A percentile compares a stretch with the other conserved stretches of the same genome.
Conservation (phyloP, 78 protist genomes). For the Pigoraptor vietnamica region DNA sequence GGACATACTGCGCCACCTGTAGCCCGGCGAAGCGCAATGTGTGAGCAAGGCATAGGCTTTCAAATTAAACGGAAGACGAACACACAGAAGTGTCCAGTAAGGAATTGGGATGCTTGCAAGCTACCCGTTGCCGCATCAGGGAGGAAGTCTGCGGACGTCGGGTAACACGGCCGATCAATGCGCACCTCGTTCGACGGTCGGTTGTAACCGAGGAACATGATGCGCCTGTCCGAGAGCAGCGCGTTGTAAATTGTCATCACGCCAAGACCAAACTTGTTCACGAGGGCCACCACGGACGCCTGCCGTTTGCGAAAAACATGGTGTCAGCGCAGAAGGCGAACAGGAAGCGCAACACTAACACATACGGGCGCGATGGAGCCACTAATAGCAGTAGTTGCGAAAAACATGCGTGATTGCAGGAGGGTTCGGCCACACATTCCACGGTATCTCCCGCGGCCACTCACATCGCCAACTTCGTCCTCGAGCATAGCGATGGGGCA, state of each 20-base stretch:
- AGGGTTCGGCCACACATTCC: too few species aligned
- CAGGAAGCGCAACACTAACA: too few species aligned
- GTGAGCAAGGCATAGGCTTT: too few species aligned
- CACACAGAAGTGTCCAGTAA: too few species aligned
- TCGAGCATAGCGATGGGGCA: conserved; percentile 56
- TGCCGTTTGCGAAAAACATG: not conserved
- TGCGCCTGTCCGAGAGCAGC: conserved; percentile 57
- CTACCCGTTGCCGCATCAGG: not conserved
- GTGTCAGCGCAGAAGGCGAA: not conserved
- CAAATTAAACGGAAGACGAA: too few species aligned
- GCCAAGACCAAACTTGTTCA: conserved; percentile 54
- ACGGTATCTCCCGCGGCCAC: too few species aligned
- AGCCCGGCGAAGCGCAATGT: not conserved
- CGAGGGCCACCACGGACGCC: conserved; percentile 44
- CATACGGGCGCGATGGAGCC: too few species aligned
- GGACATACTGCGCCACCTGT: conserved; percentile 21
- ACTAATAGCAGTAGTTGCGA: too few species aligned
- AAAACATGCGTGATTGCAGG: too few species aligned
- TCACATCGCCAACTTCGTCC: conserved; percentile 68
- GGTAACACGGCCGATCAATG: too few species aligned
- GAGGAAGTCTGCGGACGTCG: too few species aligned
- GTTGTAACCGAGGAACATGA: conserved; percentile 68
- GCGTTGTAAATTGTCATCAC: conserved; percentile 74
- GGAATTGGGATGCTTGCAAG: not conserved
- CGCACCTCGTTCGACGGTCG: conserved; percentile 59